phyloP scores from a whole-genome alignment of 208 protist genomes.

The Acanthamoeba quina region DNA sequence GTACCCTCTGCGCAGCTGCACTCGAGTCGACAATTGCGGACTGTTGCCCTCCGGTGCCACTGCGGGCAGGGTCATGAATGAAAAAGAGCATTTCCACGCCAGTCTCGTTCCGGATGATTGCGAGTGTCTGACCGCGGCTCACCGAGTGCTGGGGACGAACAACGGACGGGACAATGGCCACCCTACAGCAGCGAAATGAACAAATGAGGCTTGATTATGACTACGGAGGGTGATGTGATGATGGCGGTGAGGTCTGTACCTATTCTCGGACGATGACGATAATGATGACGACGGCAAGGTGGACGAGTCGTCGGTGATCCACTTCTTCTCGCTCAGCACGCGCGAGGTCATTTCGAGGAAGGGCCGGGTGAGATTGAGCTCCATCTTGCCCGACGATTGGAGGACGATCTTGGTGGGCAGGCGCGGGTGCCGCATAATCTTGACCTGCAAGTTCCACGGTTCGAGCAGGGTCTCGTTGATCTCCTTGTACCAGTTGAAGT shows the following conservation, averaged over 20 bases:
- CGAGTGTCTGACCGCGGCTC: background rate
- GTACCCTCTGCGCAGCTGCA: background rate
- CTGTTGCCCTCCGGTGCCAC: background rate
- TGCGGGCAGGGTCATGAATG: background rate
- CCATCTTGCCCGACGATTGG: slow-evolving; percentile 3
- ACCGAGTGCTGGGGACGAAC: background rate
- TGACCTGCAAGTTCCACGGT: slow-evolving; percentile 10
- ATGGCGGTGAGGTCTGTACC: background rate
- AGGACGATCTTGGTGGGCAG: slow-evolving; percentile 10
- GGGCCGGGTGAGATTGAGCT: background rate
- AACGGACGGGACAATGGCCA: background rate
- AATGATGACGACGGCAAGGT: background rate
- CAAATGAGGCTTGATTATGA: too few relatives aligned
- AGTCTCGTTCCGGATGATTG: slow-evolving; percentile 16
- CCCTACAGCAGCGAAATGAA: background rate
- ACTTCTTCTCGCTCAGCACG: slow-evolving; percentile 37
- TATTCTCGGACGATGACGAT: background rate
- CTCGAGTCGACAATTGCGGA: background rate
- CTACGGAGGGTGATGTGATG: background rate
- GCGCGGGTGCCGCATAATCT: background rate
- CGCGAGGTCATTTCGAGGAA: slow-evolving; percentile 17
- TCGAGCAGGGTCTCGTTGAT: background rate
- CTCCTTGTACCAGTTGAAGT: slow-evolving; percentile 54
- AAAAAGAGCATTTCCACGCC: slow-evolving; percentile 4
- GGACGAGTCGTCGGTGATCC: background rate